Base-by-base conservation (phyloP, 371 early-diverging fungal genomes). In the Mortierella sp. region DNA sequence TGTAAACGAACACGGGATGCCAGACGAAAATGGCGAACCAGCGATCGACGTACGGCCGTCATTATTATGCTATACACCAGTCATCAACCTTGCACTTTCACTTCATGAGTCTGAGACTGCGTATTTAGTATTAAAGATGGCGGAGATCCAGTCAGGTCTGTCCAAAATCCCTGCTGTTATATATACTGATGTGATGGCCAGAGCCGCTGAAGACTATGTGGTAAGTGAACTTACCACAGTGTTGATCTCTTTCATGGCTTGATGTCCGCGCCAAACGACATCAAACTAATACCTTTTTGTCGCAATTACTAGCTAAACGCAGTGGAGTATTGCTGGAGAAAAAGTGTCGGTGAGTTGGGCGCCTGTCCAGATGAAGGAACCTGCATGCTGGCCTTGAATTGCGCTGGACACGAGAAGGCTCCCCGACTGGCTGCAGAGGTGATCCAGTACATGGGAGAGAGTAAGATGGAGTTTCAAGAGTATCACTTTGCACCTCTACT, bases 401-500 rank as follows among this genome's bases (percentile, higher is more conserved):
- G 90, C 24, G 94, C 94, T 6, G 92, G 89, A 57, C 88, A 87
- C 4, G 62, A 61, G 3, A 93, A 90, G 28, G 86, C 93, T 22
- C 83, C 89, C 1, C 74, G 77, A 22, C 64, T 95, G 32, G 91
- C 93, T 9, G 85, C 90, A 6, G 87, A 86, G 30, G 87, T 91
- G 26, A 86, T 94, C 39, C 86, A 89, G 59, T 85, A 86, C 51
- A 77, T 94, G 67, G 87, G 87, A 51, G 84, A 72, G 9, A 76
- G 63, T 28, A 91, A 88, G 51, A 88, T 87, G 73, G 79, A 88
- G 28, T 86, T 93, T 55, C 85, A 87, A 35, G 93, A 93, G 65
- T 86, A 87, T 20, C 93, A 95, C 65, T 89, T 93, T 77, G 89
- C 90, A 30, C 92, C 94, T 28, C 66, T 95, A 45, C 84, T 94